Evolutionary conservation across 139 green algal species (phyloP).

Genomic region (Deuterostichococcus epilithicus): DNA sequence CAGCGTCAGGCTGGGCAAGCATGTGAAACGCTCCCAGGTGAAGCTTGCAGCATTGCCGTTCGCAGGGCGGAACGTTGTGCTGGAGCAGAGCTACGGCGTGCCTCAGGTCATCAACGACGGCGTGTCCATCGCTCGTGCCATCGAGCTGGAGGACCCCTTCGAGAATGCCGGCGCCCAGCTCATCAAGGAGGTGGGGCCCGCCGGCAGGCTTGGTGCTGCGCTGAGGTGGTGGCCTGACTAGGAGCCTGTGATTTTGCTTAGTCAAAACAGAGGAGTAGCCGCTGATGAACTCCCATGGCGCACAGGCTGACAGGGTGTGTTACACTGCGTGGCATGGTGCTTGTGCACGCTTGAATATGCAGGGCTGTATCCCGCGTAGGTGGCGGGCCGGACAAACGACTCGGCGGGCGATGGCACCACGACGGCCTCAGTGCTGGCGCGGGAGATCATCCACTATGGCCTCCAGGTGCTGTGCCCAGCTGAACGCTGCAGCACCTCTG

Average conservation of each 20-base stretch:
- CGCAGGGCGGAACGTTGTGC: constrained; percentile 93
- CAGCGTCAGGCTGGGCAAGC: too few species aligned
- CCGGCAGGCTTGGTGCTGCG: too few species aligned
- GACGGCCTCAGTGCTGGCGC: constrained; percentile 90
- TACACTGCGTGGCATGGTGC: background rate
- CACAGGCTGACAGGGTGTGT: background rate
- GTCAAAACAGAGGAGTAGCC: background rate
- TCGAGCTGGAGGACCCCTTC: constrained; percentile 89
- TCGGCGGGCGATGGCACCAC: constrained; percentile 95
- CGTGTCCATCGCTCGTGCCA: constrained; percentile 94
- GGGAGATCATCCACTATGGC: constrained; percentile 93
- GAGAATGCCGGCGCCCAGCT: constrained; percentile 97
- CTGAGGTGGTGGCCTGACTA: too few species aligned
- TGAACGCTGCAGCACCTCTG: background rate
- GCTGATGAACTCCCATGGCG: background rate
- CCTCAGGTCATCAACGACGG: constrained; percentile 99
- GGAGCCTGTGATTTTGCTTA: background rate
- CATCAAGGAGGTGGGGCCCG: constrained; percentile 93
- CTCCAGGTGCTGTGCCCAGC: constrained; percentile 54
- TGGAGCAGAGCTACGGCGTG: constrained; percentile 91
- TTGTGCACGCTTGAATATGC: background rate
- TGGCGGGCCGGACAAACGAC: constrained; percentile 95
- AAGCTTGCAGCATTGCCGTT: background rate
- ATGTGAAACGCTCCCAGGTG: too few species aligned
- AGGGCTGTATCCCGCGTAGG: constrained; percentile 20